Evolutionary conservation across 208 protist species (phyloP), one percentile per base, ranked within the genome.

Genomic region (Herpetomonas samuelpessoai): DNA sequence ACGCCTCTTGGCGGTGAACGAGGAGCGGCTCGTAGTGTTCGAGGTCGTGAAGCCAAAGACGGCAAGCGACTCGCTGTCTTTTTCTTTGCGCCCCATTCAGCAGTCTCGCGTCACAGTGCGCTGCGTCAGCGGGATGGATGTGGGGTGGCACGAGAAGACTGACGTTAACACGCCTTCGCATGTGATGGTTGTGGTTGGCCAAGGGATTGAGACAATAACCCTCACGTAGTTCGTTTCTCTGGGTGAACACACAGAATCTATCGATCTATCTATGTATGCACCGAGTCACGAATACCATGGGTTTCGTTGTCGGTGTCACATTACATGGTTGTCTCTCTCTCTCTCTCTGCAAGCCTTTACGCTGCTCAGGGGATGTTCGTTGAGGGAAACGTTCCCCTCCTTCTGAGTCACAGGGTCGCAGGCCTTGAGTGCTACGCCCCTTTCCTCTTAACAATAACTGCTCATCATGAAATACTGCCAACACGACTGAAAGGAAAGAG

Each of bases 41-140:
- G 51, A 65, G 28, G 57, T 61, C 18, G 57, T 60, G 30, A 54
- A 53, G 44, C 44, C 22, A 19, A 48, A 48, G 19, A 48, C 4
- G 44, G 16, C 35, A 16, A 41, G 35, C 7, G 35, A 16, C 35
- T 41, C 7, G 35, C 35, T 14, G 35, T 6, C 35, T 41, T 14
- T 41, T 14, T 14, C 9, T 14, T 6, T 41, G 35, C 14, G 30
- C 2, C 39, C 70, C 14, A 26, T 44, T 28, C 3, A 24, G 18
- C 39, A 68, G 27, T 66, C 59, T 19, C 81, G 81, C 0, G 51
- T 79, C 10, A 88, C 76, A 52, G 71, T 87, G n/a, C 81, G 85
- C 6, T 74, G 81, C 21, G 79, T 86, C 22, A 92, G 85, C 57
- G 81, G 81, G 4, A 24, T 86, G 10, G 66, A 68, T 3, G 58